These are phyloP conservation scores for Lodderomyces margitis DNA, from an alignment of 1,139 yeast species.

Conservation along the genomic window DNA sequence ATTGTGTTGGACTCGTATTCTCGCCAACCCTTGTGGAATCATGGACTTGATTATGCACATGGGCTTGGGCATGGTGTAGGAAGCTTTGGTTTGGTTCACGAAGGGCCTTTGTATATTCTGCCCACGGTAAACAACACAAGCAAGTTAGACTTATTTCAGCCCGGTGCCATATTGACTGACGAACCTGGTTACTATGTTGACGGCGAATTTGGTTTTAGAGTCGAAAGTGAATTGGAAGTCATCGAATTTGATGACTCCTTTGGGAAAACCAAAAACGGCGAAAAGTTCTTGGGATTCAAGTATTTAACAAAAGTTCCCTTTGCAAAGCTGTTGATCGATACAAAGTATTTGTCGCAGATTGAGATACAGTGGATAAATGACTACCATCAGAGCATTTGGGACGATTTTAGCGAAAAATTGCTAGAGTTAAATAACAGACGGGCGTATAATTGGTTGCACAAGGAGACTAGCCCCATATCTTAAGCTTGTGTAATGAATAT, in stretches of 20 bases:
- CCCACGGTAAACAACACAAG: constrained; percentile 36
- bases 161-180: constrained; percentile 51
- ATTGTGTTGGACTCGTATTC: constrained; percentile 49
- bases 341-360: constrained; percentile 27
- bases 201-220: constrained; percentile 51
- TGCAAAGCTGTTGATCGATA: constrained; percentile 47
- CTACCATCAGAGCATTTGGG: constrained; percentile 40
- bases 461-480: constrained; percentile 33
- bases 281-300: constrained; percentile 41
- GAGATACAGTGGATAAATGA: constrained; percentile 54
- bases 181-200: constrained; percentile 59
- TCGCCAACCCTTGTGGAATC: constrained; percentile 52
- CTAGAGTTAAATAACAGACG: constrained; percentile 37
- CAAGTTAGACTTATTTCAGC: constrained; percentile 31
- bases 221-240: constrained; percentile 52
- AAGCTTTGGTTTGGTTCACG: constrained; percentile 55
- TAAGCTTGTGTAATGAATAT: background rate
- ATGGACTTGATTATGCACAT: constrained; percentile 53
- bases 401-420: constrained; percentile 34
- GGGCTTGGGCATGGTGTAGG: constrained; percentile 66
- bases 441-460: constrained; percentile 40
- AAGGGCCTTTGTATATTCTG: constrained; percentile 52
- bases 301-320: constrained; percentile 57
- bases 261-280: constrained; percentile 37
- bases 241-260: constrained; percentile 30